Base-by-base conservation (phyloP, 352 stramenopile genomes). In the Phytophthora europaea region DNA sequence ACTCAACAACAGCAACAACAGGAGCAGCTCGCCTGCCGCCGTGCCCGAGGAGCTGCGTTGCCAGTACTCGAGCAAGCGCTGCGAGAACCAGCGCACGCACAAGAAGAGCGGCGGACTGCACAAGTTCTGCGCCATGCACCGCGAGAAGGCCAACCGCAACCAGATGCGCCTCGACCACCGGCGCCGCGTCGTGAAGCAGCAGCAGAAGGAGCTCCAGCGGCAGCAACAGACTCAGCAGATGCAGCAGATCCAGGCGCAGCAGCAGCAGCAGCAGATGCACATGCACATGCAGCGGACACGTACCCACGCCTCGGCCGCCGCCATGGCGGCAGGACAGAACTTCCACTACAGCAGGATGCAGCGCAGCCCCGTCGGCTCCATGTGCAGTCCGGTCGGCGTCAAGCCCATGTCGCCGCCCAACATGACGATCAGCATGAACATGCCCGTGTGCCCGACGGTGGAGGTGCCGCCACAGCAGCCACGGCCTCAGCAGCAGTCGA, bases 21-120 rank as follows among this genome's bases (percentile, higher is more conserved):
- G 23, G n/a, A 31, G 26, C 36, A 53, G 9, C 22, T n/a, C 51
- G 6, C 31, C 63, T 22, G 50, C 62, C 45, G 36, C 51, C 7
- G 69, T 84, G 4, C 54, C 80, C 10, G 82, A 87, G 47, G 68
- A 79, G 33, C 53, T 84, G 60, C 82, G 76, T n/a, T 94, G 87
- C 67, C 79, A 89, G 52, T 94, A 94, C 70, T 84, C 87, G 31
- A 89, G 81, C 76, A 94, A 94, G 61, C 76, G 82, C 26, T 94
- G 87, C 72, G 74, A 81, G 52, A 82, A 85, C 51, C 51, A 80
- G 34, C 87, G 87, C 52, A 87, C 82, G 0, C 57, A 83, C 61
- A 92, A 93, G 72, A 88, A 85, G 61, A 92, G 82, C 40, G 87
- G 87, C 23, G 78, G 81, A n/a, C 65, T 94, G 34, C 87, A 94